A percentile compares a stretch with the other conserved stretches of the same genome.
These are phyloP conservation scores for Zasmidium angulare DNA, from an alignment of 2,329 filamentous ascomycete genomes.

Conservation along the genomic window DNA sequence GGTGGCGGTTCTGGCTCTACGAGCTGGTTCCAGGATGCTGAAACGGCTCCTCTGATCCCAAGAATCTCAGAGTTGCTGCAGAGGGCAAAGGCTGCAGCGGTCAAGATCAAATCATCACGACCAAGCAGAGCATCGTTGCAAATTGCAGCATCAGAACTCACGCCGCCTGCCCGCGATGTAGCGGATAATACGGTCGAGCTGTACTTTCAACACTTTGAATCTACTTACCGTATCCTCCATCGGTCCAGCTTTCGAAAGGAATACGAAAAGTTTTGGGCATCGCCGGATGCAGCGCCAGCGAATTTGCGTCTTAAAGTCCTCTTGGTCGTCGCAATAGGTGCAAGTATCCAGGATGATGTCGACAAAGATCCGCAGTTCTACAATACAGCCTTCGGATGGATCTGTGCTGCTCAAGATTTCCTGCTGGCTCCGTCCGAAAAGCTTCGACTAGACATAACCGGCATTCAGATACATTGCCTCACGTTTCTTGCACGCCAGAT, in stretches of 20 bases:
- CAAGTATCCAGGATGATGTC: neutral
- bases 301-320: neutral
- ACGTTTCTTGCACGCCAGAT: neutral
- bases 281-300: neutral
- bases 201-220: neutral
- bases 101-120: neutral
- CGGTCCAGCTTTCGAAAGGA: neutral
- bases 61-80: neutral
- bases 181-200: neutral
- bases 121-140: neutral
- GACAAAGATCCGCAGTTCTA: neutral
- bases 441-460: neutral
- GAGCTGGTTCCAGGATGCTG: neutral
- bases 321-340: neutral
- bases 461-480: neutral
- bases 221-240: neutral
- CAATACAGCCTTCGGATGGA: neutral
- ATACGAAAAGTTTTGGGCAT: neutral
- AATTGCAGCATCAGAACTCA: neutral
- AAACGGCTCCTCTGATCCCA: neutral
- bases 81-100: neutral
- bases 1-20: neutral
- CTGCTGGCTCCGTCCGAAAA: neutral
- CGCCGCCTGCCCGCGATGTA: neutral
- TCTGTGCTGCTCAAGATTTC: neutral